Base-by-base conservation (phyloP, 306 rosid genomes). In the Abrus precatorius region DNA sequence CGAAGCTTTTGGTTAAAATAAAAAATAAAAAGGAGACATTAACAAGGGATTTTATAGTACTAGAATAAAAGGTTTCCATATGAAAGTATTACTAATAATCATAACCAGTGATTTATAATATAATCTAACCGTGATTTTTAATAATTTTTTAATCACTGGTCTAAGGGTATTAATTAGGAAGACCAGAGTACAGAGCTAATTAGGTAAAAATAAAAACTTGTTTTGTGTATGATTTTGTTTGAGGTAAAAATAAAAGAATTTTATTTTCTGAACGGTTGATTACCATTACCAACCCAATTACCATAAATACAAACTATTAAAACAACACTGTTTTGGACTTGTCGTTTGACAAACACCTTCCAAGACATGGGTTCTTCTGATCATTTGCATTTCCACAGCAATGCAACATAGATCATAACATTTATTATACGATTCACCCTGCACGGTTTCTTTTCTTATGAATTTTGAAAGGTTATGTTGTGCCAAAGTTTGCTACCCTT, bases 391-490 rank as follows among this genome's bases (percentile, higher is more conserved):
- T 12, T 33, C 20, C 8, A 53, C 65, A 5, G 9, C 20, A 59
- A 1, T 10, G 50, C 44, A 44, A n/a, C 54, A 1, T 49, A 20
- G 60, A 1, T 81, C 43, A 34, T 14, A 11, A 44, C 33, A 43
- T 45, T 27, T 45, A 47, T 44, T 54, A 30, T 64, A 0, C 45
- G 38, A 56, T 59, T 32, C 38, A 30, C 54, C 5, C 20, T 60
- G 6, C 30, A 6, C 56, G 52, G 33, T 50, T 80, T 72, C 44
- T 77, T 50, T 76, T 72, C 44, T 77, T 72, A 56, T 69, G 41
- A 60, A 44, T 73, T 74, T 62, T 60, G 29, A 74, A 69, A 82
- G 74, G 7, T 74, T 9, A 20, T 71, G 49, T 49, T 57, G 50
- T 73, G 61, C 10, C 11, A 61, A 75, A 41, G 56, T 44, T 40